phyloP scores from a whole-genome alignment of 2,329 filamentous ascomycete genomes.

The Aaosphaeria arxii region DNA sequence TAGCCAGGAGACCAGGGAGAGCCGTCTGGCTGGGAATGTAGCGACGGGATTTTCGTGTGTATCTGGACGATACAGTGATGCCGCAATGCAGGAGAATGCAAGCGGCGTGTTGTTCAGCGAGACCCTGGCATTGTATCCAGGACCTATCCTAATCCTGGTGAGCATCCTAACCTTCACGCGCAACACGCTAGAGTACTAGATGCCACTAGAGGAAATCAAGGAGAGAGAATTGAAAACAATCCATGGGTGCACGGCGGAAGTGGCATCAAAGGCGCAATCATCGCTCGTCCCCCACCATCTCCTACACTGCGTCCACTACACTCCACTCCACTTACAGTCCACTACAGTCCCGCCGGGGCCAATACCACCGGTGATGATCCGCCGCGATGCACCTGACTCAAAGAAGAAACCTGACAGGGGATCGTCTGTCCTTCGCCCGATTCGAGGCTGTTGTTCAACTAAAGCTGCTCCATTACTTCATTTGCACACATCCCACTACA shows the following conservation, averaged over 20 bases:
- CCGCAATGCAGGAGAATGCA: too few species aligned
- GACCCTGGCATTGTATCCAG: too few species aligned
- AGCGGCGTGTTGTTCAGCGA: too few species aligned
- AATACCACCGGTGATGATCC: constrained; percentile 19
- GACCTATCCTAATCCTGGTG: too few species aligned
- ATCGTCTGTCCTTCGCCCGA: constrained; percentile 20
- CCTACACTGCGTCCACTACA: neutral
- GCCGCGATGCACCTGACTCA: constrained; percentile 30
- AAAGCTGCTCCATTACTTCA: neutral
- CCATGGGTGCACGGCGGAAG: too few species aligned
- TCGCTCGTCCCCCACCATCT: constrained; percentile 15
- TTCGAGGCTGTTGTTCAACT: constrained; percentile 12
- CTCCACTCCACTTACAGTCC: neutral
- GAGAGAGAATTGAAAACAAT: too few species aligned
- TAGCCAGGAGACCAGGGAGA: constrained; percentile 2
- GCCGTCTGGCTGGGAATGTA: neutral
- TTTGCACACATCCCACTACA: constrained; percentile 19
- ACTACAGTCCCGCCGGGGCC: neutral
- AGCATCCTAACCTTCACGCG: too few species aligned
- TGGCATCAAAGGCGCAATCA: constrained; percentile 4
- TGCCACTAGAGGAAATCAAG: too few species aligned
- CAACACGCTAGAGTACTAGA: too few species aligned
- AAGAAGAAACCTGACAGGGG: constrained; percentile 25
- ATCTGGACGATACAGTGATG: too few species aligned
- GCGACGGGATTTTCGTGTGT: too few species aligned